Evolutionary conservation across 441 rosid genomes (phyloP), one percentile per base, ranked within the genome.

Genomic region (Adansonia grandidieri): DNA sequence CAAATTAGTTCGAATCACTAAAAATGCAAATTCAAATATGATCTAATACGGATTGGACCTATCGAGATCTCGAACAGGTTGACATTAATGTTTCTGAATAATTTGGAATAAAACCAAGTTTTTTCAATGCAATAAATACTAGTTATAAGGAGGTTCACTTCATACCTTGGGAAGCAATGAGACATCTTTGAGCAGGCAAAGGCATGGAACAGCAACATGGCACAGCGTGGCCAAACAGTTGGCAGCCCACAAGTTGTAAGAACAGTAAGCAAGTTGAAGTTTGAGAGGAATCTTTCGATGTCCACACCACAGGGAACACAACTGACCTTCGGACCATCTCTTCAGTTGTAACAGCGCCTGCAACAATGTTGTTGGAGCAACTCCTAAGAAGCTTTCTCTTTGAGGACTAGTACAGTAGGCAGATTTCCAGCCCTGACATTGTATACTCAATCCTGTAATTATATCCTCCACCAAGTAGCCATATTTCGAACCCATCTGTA

Each of bases 401-500:
- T 65, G 32, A 0, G 87, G 81, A 61, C 60, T 69, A 9, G 40
- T 37, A 37, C 44, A 74, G 73, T 74, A 70, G 32, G 80, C 45
- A 2, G 87, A 74, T 60, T 63, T 77, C 87, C 85, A 82, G 8
- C 87, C 87, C 67, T 65, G 68, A 54, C 78, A 84, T 53, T 82
- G 79, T 63, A 84, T 82, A 2, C 68, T 15, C 15, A 84, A 74
- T 28, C 85, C 81, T n/a, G 85, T 82, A 53, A 84, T 74, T 0
- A 82, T n/a, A 69, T 84, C 83, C 47, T 84, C 85, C 28, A 37
- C 47, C 0, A 63, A 48, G n/a, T n/a, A 54, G 14, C 75, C 75
- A 50, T 71, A 71, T 53, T 10, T 71, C 75, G 54, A 53, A 9
- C 75, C 75, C 83, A 86, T 85, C 96, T 92, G 89, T 93, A 20